A percentile compares a stretch with the other conserved stretches of the same genome.
phyloP scores from a whole-genome alignment of 352 stramenopile species.

The Thalassiosira hispida region DNA sequence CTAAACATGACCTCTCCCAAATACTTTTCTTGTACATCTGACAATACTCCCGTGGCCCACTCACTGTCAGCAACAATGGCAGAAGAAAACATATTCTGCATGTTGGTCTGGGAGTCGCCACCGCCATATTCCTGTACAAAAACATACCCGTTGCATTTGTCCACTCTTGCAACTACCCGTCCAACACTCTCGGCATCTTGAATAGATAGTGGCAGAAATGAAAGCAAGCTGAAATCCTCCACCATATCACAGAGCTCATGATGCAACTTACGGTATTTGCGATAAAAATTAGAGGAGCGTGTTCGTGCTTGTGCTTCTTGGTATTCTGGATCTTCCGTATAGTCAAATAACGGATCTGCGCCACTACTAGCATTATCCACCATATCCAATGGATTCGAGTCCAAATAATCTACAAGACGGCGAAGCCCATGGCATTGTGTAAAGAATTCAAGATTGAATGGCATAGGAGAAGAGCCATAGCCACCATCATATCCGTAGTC shows the following conservation, averaged over 20 bases:
- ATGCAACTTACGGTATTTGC: constrained; percentile 75
- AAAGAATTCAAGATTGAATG: constrained; percentile 84
- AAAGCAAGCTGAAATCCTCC: constrained; percentile 83
- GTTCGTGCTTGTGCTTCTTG: constrained; percentile 54
- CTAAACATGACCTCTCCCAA: constrained; percentile 51
- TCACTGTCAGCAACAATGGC: constrained; percentile 64
- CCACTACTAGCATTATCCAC: constrained; percentile 15
- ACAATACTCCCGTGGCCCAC: constrained; percentile 58
- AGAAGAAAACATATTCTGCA: constrained; percentile 74
- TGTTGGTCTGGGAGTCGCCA: constrained; percentile 1
- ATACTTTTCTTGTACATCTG: constrained; percentile 77
- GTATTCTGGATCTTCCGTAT: constrained; percentile 77
- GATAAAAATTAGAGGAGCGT: constrained; percentile 61
- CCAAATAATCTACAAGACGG: constrained; percentile 75
- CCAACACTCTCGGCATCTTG: constrained; percentile 76
- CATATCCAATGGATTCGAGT: constrained; percentile 55
- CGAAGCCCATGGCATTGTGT: constrained; percentile 81
- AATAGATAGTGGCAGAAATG: constrained; percentile 78
- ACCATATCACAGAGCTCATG: constrained; percentile 81
- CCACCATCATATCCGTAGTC: constrained; percentile 44
- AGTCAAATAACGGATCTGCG: constrained; percentile 44
- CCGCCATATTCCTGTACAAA: constrained; percentile 52
- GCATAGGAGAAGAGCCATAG: constrained; percentile 46
- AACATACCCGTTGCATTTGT: constrained; percentile 83
- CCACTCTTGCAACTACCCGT: constrained; percentile 72